Evolutionary conservation across 2,329 filamentous ascomycete species (phyloP).

Genomic region (Epicoccum sorghinum): DNA sequence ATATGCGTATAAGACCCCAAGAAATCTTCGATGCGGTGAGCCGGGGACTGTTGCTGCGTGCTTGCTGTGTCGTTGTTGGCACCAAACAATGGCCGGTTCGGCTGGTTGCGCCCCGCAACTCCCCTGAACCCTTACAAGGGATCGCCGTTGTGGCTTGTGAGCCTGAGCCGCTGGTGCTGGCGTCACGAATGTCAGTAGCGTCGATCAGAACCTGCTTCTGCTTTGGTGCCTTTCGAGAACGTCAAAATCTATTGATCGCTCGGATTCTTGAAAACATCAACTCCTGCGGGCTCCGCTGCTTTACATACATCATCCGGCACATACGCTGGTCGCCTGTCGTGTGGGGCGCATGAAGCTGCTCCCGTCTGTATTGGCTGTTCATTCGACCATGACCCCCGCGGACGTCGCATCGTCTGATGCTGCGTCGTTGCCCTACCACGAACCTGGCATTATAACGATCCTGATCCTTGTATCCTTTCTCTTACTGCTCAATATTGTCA

Average conservation of each 20-base stretch:
- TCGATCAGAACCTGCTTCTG: slow-evolving; percentile 7
- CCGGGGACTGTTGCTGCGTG: slow-evolving; percentile 20
- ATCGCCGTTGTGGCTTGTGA: slow-evolving; percentile 17
- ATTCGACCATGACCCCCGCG: slow-evolving; percentile 28
- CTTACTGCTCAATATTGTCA: slow-evolving; percentile 65
- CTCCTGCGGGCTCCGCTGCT: slow-evolving; percentile 2
- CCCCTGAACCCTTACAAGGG: slow-evolving; percentile 12
- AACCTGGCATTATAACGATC: slow-evolving; percentile 65
- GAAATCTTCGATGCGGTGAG: slow-evolving; percentile 8
- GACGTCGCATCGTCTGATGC: slow-evolving; percentile 25
- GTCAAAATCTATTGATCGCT: neutral
- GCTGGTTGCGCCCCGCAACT: slow-evolving; percentile 27
- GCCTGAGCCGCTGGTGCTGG: slow-evolving; percentile 14
- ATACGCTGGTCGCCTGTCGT: slow-evolving; percentile 2
- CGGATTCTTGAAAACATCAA: neutral
- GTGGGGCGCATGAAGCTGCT: slow-evolving; percentile 18
- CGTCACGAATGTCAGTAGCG: neutral
- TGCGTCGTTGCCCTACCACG: slow-evolving; percentile 62
- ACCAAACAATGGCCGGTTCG: slow-evolving; percentile 41
- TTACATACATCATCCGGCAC: slow-evolving; percentile 9
- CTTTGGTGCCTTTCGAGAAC: slow-evolving; percentile 5
- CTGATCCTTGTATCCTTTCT: slow-evolving; percentile 68
- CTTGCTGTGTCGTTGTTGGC: slow-evolving; percentile 32
- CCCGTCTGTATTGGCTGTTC: slow-evolving; percentile 9
- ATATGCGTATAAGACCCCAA: slow-evolving; percentile 22